Evolutionary conservation across 2,329 filamentous ascomycete species (phyloP).

Genomic region (Aspergillus awamori): DNA sequence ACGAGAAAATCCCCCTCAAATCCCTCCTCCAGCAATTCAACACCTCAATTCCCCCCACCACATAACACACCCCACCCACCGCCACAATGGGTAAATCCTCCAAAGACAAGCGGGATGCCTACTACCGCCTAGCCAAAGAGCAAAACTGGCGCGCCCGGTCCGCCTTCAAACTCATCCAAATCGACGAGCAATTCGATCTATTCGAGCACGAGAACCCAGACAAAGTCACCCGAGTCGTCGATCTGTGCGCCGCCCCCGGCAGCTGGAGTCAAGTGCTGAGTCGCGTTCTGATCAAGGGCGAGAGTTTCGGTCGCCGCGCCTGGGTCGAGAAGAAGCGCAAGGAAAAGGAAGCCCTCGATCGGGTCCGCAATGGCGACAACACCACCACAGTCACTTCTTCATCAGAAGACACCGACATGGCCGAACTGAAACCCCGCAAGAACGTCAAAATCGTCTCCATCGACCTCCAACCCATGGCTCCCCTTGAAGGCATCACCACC

Average conservation of each 20-base stretch:
- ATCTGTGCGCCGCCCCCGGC: slow-evolving; percentile 91
- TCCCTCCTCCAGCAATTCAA: neutral
- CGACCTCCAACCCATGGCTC: slow-evolving; percentile 93
- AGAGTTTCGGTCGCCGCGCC: slow-evolving; percentile 81
- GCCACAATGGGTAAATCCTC: slow-evolving; percentile 86
- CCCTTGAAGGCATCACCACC: slow-evolving; percentile 87
- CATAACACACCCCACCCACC: slow-evolving; percentile 6
- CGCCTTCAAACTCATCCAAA: slow-evolving; percentile 94
- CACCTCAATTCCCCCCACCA: neutral
- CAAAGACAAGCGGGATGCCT: slow-evolving; percentile 97
- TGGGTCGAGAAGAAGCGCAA: slow-evolving; percentile 83
- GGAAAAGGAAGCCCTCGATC: slow-evolving; percentile 44
- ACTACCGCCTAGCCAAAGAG: slow-evolving; percentile 96
- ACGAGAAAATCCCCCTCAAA: slow-evolving; percentile 23
- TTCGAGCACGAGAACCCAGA: slow-evolving; percentile 65
- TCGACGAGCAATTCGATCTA: slow-evolving; percentile 94
- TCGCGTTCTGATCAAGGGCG: slow-evolving; percentile 87
- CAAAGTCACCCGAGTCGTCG: slow-evolving; percentile 87
- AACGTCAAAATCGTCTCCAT: slow-evolving; percentile 95
- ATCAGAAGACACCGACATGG: slow-evolving; percentile 29
- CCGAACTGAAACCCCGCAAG: slow-evolving; percentile 55
- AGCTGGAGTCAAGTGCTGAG: slow-evolving; percentile 98
- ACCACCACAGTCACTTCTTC: slow-evolving; percentile 27
- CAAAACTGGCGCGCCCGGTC: slow-evolving; percentile 97
- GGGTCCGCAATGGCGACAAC: slow-evolving; percentile 17